These are phyloP conservation scores for Rutidosis leptorrhynchoides DNA, from an alignment of 129 eudicot genomes.

Conservation along the genomic window DNA sequence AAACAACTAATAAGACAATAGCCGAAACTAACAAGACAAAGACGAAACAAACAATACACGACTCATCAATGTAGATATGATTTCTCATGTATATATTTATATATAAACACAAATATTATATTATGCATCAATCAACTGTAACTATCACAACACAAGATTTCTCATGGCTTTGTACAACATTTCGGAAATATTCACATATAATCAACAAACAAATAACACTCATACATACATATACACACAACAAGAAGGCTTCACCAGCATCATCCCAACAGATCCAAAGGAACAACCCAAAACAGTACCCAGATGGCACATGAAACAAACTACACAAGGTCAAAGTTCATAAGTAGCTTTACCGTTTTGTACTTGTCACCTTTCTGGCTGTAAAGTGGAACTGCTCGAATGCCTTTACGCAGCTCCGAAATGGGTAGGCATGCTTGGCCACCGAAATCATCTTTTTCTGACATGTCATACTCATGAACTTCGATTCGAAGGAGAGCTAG, in stretches of 20 bases:
- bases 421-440: slow-evolving; percentile 88
- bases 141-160: slow-evolving; percentile 12
- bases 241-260: not conserved
- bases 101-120: no score
- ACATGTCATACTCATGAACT: slow-evolving; percentile 89
- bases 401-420: slow-evolving; percentile 75
- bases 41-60: no score
- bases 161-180: slow-evolving; percentile 34
- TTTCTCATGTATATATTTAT: no score
- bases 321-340: slow-evolving; percentile 67
- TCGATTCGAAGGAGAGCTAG: slow-evolving; percentile 80
- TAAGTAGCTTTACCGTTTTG: slow-evolving; percentile 74
- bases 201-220: not conserved
- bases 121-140: no score
- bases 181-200: slow-evolving; percentile 31
- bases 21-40: no score
- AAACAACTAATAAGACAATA: no score
- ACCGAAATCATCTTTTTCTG: slow-evolving; percentile 90
- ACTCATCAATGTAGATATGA: no score
- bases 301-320: slow-evolving; percentile 6
- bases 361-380: slow-evolving; percentile 59
- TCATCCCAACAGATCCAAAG: not conserved
- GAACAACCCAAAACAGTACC: not conserved
- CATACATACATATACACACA: slow-evolving; percentile 28
- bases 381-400: slow-evolving; percentile 81